Percentiles rank a stretch among this genome's conserved stretches.
phyloP scores from a whole-genome alignment of 2,329 filamentous ascomycete genomes.

The Botrytis paeoniae region DNA sequence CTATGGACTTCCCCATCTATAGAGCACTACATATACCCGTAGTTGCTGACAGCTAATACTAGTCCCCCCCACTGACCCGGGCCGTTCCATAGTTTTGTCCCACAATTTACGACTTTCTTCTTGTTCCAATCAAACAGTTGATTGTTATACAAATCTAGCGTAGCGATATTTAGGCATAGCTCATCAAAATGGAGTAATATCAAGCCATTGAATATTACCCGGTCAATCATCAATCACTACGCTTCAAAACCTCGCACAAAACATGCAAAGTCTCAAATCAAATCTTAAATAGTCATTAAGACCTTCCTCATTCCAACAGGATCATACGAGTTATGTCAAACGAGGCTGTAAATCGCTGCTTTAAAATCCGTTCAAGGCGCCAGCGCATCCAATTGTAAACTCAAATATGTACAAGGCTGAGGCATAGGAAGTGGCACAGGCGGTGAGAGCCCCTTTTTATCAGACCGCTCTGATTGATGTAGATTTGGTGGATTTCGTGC shows the following conservation, averaged over 20 bases:
- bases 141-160: too few species aligned
- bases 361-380: not conserved
- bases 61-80: not conserved
- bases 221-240: not conserved
- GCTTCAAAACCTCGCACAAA: not conserved
- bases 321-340: not conserved
- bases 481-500: not conserved
- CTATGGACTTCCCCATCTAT: not conserved
- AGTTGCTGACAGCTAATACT: not conserved
- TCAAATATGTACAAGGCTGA: not conserved
- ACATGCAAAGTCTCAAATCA: not conserved
- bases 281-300: not conserved
- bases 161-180: not conserved
- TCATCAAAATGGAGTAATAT: not conserved
- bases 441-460: not conserved
- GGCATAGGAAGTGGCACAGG: not conserved
- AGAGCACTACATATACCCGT: not conserved
- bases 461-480: not conserved
- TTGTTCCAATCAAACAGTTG: not conserved
- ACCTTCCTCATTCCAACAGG: not conserved
- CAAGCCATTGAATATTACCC: not conserved
- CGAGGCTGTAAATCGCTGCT: not conserved
- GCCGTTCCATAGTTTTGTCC: not conserved
- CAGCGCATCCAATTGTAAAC: not conserved
- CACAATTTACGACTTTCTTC: not conserved